Evolutionary conservation across 208 protist genomes (phyloP), one percentile per base, ranked within the genome.

Genomic region (Strigomonas culicis): DNA sequence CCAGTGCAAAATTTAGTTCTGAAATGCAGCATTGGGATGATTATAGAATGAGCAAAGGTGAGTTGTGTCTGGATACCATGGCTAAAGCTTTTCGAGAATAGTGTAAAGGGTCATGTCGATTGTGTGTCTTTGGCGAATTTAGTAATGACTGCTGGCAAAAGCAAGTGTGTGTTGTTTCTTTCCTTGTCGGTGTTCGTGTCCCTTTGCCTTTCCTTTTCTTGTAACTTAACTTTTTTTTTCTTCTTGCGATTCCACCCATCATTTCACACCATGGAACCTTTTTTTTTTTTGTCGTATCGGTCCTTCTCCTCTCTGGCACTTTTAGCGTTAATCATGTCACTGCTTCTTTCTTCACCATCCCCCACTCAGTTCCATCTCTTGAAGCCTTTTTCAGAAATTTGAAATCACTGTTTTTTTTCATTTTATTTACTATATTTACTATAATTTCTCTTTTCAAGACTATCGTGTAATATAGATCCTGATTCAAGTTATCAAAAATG

Each of bases 401-500:
- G 19, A 58, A 61, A 27, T 59, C 30, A 46, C 31, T 75, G 17
- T 31, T 56, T 62, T 64, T 17, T 52, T 69, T 31, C 36, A 31
- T 66, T 25, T 66, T 67, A 32, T 44, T 30, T n/a, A 31, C 17
- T 43, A 43, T 21, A 11, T 21, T 21, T 27, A 52, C n/a, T 52
- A 6, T 17, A 17, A 41, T 41, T 13, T 41, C 36, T 41, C 36
- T n/a, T n/a, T n/a, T n/a, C n/a, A n/a, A n/a, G n/a, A n/a, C n/a
- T n/a, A n/a, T n/a, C n/a, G n/a, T n/a, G n/a, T n/a, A n/a, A n/a
- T n/a, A n/a, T n/a, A n/a, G n/a, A n/a, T n/a, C n/a, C n/a, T n/a
- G n/a, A n/a, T n/a, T n/a, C n/a, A n/a, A n/a, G 36, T 13, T 17
- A 41, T 41, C 36, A 51, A 70, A 68, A 58, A 77, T 81, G 63